Evolutionary conservation across 495 filamentous ascomycete species (phyloP).

Genomic region (Penicillium paradoxum): DNA sequence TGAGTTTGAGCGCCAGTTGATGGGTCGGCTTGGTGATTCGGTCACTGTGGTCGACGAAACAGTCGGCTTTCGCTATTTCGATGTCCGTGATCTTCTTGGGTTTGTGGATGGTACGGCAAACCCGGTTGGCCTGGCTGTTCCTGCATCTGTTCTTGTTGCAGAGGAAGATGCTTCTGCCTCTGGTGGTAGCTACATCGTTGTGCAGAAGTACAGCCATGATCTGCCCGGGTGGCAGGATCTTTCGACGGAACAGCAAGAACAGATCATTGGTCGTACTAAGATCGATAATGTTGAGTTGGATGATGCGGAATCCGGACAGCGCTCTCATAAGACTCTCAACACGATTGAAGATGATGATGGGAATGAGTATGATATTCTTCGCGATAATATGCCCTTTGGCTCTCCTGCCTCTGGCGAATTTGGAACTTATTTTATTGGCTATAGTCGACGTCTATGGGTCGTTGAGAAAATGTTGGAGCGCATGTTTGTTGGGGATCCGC

Average conservation of each 20-base stretch:
- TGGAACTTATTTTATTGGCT: slow-evolving; percentile 58
- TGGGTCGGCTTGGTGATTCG: slow-evolving; percentile 44
- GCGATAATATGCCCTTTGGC: slow-evolving; percentile 60
- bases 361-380: slow-evolving; percentile 48
- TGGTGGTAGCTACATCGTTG: slow-evolving; percentile 53
- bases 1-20: slow-evolving; percentile 51
- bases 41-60: slow-evolving; percentile 49
- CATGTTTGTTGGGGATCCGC: slow-evolving; percentile 54
- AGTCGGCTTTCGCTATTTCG: slow-evolving; percentile 55
- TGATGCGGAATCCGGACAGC: slow-evolving; percentile 45
- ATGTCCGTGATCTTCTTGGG: slow-evolving; percentile 53
- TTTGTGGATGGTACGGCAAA: slow-evolving; percentile 59
- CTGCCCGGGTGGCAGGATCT: slow-evolving; percentile 43
- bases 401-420: slow-evolving; percentile 48
- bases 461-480: slow-evolving; percentile 54
- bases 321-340: slow-evolving; percentile 50
- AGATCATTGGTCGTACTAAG: slow-evolving; percentile 54
- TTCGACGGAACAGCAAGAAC: slow-evolving; percentile 48
- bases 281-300: slow-evolving; percentile 52
- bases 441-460: slow-evolving; percentile 51
- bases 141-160: slow-evolving; percentile 39
- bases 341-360: slow-evolving; percentile 51
- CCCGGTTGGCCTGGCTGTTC: slow-evolving; percentile 46
- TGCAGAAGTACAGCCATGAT: slow-evolving; percentile 57
- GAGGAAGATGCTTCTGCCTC: slow-evolving; percentile 33